Base-by-base conservation (phyloP, 2,329 filamentous ascomycete species). In the Cordyceps farinosa region DNA sequence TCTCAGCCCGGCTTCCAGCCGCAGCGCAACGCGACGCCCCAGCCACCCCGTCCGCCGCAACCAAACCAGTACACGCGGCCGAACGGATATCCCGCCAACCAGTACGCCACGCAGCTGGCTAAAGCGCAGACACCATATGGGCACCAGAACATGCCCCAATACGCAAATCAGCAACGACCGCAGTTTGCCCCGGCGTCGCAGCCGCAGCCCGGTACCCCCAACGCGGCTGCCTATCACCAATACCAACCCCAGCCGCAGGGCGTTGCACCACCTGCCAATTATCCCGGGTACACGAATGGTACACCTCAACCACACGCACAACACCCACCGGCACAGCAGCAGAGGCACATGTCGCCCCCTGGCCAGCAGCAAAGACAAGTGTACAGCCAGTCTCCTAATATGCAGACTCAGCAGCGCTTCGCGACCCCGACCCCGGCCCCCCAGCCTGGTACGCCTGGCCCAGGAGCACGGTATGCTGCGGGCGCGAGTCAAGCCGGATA, bases 111-210 rank as follows among this genome's bases (percentile, higher is more conserved):
- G 8, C 81, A 82, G 67, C 74, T 84, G 58, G 79, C 77, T 55
- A 86, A 86, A 69, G 75, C 79, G 11, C 80, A 82, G 63, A 79
- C 79, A 8, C 78, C 80, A 0, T 85, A 83, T 63, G 79, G 80
- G 11, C 82, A 85, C 63, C 77, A 82, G 65, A 79, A 75, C 65
- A 79, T 82, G 72, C 75, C 76, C 10, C 77, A 82, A 52, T 84
- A 79, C 65, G 76, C 77, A 38, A 77, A 74, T 48, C 82, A 81
- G 66, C 78, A 75, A 65, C 78, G 82, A 60, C 76, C 78, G 32
- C 79, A 79, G 62, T 78, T 77, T 48, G 69, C 69, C 3, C 76
- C 76, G 67, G 79, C 76, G 66, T 74, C 75, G 5, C 53, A 50
- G 65, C 68, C 71, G 30, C 79, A 77, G 63, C 73, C 77, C 36